phyloP scores from a whole-genome alignment of 2,329 filamentous ascomycete genomes.

The Thielaviopsis punctulata region DNA sequence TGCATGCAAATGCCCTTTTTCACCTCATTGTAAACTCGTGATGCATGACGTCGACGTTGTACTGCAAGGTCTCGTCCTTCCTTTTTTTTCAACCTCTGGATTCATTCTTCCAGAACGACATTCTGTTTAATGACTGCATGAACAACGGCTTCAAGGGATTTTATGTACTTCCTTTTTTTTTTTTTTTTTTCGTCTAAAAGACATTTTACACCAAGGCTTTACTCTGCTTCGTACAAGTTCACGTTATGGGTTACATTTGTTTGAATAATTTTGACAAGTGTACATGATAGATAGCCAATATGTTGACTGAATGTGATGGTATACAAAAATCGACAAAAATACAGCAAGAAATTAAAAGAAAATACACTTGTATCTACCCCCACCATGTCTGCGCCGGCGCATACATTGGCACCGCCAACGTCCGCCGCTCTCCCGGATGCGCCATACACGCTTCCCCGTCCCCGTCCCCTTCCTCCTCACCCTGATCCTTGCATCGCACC shows the following conservation, averaged over 20 bases:
- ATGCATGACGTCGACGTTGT: neutral
- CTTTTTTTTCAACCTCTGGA: neutral
- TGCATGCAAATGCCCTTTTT: neutral
- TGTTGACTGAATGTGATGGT: too few relatives aligned
- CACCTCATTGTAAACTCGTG: neutral
- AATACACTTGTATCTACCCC: neutral
- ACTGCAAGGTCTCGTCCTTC: too few relatives aligned
- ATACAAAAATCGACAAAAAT: neutral
- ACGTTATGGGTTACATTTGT: neutral
- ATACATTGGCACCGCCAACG: constrained; percentile 4
- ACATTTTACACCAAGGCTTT: too few relatives aligned
- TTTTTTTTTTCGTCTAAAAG: too few relatives aligned
- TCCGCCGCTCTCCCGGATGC: constrained; percentile 7
- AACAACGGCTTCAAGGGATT: neutral
- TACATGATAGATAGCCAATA: neutral
- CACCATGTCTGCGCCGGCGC: neutral
- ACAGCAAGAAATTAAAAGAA: neutral
- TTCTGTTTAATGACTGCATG: neutral
- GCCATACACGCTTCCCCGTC: constrained; percentile 5
- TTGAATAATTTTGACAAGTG: neutral
- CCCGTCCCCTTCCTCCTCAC: neutral
- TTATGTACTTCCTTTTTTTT: too few relatives aligned
- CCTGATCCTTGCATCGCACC: neutral
- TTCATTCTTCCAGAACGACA: neutral
- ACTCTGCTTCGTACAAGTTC: too few relatives aligned